Conservation (phyloP, 257 asterid genomes). For the Lantana camara region DNA sequence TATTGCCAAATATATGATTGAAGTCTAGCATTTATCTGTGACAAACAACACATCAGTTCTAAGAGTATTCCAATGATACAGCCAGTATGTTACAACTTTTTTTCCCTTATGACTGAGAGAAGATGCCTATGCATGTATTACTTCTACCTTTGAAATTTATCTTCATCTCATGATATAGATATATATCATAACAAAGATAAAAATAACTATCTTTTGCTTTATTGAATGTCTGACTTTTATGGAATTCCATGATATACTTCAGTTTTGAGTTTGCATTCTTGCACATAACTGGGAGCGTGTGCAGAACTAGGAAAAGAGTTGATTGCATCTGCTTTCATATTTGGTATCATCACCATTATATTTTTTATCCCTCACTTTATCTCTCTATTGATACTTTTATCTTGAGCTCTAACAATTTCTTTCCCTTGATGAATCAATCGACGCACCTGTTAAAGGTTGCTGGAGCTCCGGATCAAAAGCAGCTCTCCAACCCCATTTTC, state of each 20-base stretch:
- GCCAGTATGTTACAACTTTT: neutral
- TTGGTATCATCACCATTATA: slow-evolving; percentile 12
- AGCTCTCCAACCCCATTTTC: slow-evolving; percentile 31
- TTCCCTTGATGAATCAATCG: slow-evolving; percentile 14
- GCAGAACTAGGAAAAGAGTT: neutral
- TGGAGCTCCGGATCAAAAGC: slow-evolving; percentile 33
- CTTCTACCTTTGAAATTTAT: neutral
- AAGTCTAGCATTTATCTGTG: neutral
- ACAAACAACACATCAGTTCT: neutral
- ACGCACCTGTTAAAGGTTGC: slow-evolving; percentile 25
- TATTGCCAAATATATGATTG: neutral
- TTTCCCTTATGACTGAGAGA: neutral
- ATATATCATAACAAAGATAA: no score
- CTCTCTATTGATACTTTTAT: neutral
- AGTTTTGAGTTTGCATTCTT: neutral
- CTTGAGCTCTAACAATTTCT: slow-evolving; percentile 19
- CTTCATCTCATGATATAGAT: no score
- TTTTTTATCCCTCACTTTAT: slow-evolving; percentile 2
- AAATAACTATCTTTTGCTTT: no score
- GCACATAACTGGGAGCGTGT: slow-evolving; percentile 4
- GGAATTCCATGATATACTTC: slow-evolving; percentile 1
- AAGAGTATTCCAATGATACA: neutral
- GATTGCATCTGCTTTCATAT: neutral
- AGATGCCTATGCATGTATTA: neutral
- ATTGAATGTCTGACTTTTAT: neutral